phyloP scores from a whole-genome alignment of 2,329 filamentous ascomycete genomes.

The Berkeleyomyces basicola region DNA sequence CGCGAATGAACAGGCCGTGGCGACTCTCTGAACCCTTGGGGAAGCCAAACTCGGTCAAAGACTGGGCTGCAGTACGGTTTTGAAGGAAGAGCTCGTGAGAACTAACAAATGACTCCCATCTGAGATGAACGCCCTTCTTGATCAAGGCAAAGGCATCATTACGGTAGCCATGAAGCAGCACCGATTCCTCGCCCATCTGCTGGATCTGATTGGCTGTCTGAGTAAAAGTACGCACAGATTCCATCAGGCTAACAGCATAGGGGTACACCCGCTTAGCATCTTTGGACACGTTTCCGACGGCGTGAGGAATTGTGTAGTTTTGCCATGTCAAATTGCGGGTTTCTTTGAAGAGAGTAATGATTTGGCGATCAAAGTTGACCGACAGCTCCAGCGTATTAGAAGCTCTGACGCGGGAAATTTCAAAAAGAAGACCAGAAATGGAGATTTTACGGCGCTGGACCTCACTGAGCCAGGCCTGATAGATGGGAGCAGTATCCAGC shows the following conservation, averaged over 20 bases:
- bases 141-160: conserved; percentile 79
- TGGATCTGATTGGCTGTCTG: conserved; percentile 75
- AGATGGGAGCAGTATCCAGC: conserved; percentile 83
- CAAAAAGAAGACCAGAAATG: conserved; percentile 83
- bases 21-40: conserved; percentile 60
- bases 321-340: conserved; percentile 92
- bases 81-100: conserved; percentile 73
- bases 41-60: conserved; percentile 26
- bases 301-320: conserved; percentile 83
- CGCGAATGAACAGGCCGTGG: conserved; percentile 90
- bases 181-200: conserved; percentile 72
- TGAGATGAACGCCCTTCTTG: conserved; percentile 69
- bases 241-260: conserved; percentile 95
- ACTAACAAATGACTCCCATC: conserved; percentile 97
- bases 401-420: conserved; percentile 74
- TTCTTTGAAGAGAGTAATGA: conserved; percentile 97
- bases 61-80: conserved; percentile 30
- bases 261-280: conserved; percentile 98
- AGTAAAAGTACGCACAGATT: conserved; percentile 84
- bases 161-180: conserved; percentile 77
- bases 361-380: conserved; percentile 94
- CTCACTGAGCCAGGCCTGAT: conserved; percentile 87
- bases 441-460: conserved; percentile 77
- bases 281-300: conserved; percentile 89
- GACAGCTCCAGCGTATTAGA: conserved; percentile 71